Evolutionary conservation across 306 rosid species (phyloP), one percentile per base, ranked within the genome.

Genomic region (Quercus mongolica): DNA sequence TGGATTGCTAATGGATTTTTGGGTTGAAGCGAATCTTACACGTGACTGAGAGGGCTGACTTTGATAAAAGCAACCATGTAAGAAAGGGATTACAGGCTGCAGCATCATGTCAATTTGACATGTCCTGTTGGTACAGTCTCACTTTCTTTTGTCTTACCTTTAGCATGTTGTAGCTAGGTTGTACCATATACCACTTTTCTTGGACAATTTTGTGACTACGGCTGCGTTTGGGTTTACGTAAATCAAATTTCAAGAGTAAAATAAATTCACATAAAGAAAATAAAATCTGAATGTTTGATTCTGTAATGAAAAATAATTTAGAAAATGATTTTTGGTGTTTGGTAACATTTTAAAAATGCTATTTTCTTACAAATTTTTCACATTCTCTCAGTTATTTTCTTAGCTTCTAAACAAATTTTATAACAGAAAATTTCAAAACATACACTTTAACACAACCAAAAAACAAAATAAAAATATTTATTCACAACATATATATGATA

Each of bases 111-210:
- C 78, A 55, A 26, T 64, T 77, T 80, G 38, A 19, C 61, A 33
- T 19, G 28, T 6, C 4, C 5, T 14, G 20, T 65, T 0, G n/a
- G 26, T 19, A 17, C 8, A 7, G 11, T 8, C 46, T 76, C 85
- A 81, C 77, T 69, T 30, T 17, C 65, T 81, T 75, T 69, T 81
- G 84, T 76, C 80, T 75, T 61, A 68, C 13, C 57, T 25, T 81
- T 71, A 23, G 6, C 52, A 6, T 79, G 7, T 56, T 19, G 49
- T 61, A 14, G 46, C 46, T 41, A 41, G 56, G 28, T 59, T 69
- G 41, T 35, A 58, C 68, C 52, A 49, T 62, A 46, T 11, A 6
- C 6, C 21, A 4, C 31, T 6, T 23, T 13, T 28, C 30, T 63
- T 28, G 28, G 10, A 38, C 44, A 38, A 38, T 38, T 38, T 38